Base-by-base conservation (phyloP, 75 land plant species). In the Larix kaempferi region DNA sequence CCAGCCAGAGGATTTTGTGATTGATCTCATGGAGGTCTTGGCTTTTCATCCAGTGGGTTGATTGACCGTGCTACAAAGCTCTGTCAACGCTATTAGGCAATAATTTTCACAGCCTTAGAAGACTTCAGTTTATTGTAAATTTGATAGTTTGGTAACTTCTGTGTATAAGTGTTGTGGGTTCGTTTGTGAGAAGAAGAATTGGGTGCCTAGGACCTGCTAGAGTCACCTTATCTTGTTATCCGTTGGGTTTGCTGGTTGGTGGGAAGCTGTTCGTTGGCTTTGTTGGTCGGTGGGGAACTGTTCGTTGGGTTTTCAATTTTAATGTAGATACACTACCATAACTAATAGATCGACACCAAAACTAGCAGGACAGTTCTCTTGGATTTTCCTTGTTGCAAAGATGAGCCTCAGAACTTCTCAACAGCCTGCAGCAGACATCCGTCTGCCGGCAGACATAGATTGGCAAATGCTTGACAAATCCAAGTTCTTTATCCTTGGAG, bases 381-480 rank as follows among this genome's bases (percentile, higher is more conserved):
- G 22, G 39, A 41, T 25, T 13, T 16, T 62, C 63, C 17, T 71
- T 52, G 79, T 80, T 78, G 83, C 75, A 73, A 86, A 83, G 75
- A 89, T 89, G 91, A 87, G 83, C 52, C 80, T 89, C 57, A 58
- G 84, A 39, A 75, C 83, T 1, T 33, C 78, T 16, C 86, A 77
- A 23, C 65, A 59, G 29, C 73, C 88, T 66, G 86, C 80, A 27
- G 73, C 78, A 52, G 92, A 91, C 63, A 82, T 89, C 60, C 89
- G 91, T 72, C 83, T 94, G 16, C 98, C 98, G 56, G 94, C 97
- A 27, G 97, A 95, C 56, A 87, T 95, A 23, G 93, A 95, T 77
- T 95, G 98, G 98, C 49, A 91, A 77, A 94, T 89, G 94, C 91
- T 96, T 1, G 99, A 96, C 72, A 96, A 95, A 74, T 88, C 90